A percentile compares a stretch with the other conserved stretches of the same genome.
Conservation (phyloP, 352 stramenopile species). For the Thraustochytrium sp. region DNA sequence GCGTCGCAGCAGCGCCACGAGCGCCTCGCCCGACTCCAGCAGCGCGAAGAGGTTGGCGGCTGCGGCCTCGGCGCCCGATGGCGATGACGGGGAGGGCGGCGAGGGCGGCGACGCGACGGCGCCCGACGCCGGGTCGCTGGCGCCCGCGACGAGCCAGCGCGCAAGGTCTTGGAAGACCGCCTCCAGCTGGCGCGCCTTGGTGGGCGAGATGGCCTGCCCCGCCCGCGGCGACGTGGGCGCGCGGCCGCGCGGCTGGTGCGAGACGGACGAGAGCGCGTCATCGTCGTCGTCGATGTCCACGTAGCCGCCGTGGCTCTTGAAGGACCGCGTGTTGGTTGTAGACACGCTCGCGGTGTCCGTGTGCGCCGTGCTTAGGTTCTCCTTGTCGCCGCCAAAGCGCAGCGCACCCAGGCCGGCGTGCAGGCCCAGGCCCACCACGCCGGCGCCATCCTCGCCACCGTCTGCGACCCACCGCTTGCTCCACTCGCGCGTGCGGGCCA, state of each 20-base stretch:
- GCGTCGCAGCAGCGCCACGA: background rate
- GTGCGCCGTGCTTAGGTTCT: background rate
- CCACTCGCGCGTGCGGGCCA: conserved; percentile 16
- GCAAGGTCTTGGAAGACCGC: background rate
- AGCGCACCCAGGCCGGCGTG: background rate
- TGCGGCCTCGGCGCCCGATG: too few species aligned
- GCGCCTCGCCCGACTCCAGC: background rate
- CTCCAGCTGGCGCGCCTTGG: background rate
- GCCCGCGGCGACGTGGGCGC: background rate
- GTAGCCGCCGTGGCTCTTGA: background rate
- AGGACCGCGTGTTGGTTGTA: background rate
- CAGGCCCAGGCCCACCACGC: background rate
- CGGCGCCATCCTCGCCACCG: background rate
- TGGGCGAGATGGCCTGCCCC: background rate
- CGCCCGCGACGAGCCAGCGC: background rate
- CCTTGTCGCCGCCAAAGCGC: background rate
- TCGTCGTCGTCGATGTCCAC: conserved; percentile 15
- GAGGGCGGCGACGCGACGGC: background rate
- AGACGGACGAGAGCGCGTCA: background rate
- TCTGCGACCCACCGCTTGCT: background rate
- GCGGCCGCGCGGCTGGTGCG: background rate
- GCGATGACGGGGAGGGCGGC: too few species aligned
- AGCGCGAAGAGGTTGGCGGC: background rate
- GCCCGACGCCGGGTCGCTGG: background rate
- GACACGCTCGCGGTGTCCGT: background rate